phyloP scores from a whole-genome alignment of 78 protist species.

The Mantamonas sphyraenae region DNA sequence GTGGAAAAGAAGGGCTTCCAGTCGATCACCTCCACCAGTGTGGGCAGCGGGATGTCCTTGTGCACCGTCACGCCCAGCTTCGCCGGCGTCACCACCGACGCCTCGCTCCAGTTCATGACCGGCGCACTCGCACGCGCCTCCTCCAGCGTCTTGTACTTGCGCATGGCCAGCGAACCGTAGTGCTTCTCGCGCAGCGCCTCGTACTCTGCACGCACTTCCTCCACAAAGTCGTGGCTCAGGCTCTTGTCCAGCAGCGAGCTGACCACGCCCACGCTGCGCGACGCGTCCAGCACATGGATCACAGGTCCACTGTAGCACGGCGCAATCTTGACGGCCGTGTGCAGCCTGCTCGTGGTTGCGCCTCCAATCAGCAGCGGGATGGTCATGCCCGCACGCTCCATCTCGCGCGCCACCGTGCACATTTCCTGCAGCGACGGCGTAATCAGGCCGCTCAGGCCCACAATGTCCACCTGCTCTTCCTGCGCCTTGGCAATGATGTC shows the following conservation, averaged over 20 bases:
- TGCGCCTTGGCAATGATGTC: slow-evolving; percentile 68
- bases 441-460: slow-evolving; percentile 96
- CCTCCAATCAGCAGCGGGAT: slow-evolving; percentile 97
- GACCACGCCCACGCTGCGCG: slow-evolving; percentile 75
- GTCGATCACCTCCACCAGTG: slow-evolving; percentile 78
- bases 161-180: slow-evolving; percentile 72
- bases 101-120: slow-evolving; percentile 40
- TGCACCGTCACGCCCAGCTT: slow-evolving; percentile 12
- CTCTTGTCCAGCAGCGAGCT: slow-evolving; percentile 51
- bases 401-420: slow-evolving; percentile 87
- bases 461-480: slow-evolving; percentile 71
- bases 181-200: slow-evolving; percentile 86
- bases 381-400: slow-evolving; percentile 68
- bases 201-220: slow-evolving; percentile 62
- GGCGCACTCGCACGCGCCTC: slow-evolving; percentile 54
- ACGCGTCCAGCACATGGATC: slow-evolving; percentile 92
- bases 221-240: slow-evolving; percentile 42
- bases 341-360: slow-evolving; percentile 94
- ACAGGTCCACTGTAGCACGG: slow-evolving; percentile 71
- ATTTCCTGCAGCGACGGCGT: slow-evolving; percentile 98
- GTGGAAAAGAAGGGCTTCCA: slow-evolving; percentile 92
- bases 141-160: slow-evolving; percentile 64
- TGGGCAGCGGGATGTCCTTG: slow-evolving; percentile 52
- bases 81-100: slow-evolving; percentile 34
- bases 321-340: slow-evolving; percentile 95